phyloP scores from a whole-genome alignment of 2,329 filamentous ascomycete species.

The Curvularia eragrostidis region DNA sequence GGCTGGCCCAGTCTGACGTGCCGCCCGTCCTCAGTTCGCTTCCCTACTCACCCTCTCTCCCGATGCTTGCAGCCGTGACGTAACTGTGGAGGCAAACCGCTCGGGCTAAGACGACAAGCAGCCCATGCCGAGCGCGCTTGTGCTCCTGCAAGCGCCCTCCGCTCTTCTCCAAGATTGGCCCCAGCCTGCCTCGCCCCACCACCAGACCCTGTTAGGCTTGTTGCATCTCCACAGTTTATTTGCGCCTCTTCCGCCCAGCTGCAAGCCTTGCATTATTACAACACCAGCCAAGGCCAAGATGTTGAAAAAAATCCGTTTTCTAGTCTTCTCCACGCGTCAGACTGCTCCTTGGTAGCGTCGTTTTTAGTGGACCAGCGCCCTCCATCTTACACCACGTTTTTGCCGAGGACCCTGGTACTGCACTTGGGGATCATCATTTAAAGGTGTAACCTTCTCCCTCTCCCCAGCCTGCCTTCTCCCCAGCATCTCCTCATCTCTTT shows the following conservation, averaged over 20 bases:
- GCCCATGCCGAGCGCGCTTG: conserved; percentile 33
- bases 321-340: conserved; percentile 40
- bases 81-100: conserved; percentile 22
- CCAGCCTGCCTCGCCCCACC: conserved; percentile 30
- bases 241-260: conserved; percentile 34
- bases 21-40: conserved; percentile 1
- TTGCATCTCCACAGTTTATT: conserved; percentile 38
- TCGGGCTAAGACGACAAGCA: conserved; percentile 28
- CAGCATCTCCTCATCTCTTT: conserved; percentile 27
- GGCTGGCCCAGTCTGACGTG: conserved; percentile 3
- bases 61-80: conserved; percentile 27
- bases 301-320: conserved; percentile 36
- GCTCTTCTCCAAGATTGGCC: conserved; percentile 33
- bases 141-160: conserved; percentile 34
- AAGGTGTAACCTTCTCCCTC: conserved; percentile 25
- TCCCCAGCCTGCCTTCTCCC: conserved; percentile 27
- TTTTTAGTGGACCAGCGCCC: conserved; percentile 29
- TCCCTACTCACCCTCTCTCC: conserved; percentile 2
- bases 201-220: conserved; percentile 32
- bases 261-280: conserved; percentile 29
- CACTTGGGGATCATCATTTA: conserved; percentile 31
- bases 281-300: conserved; percentile 41
- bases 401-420: conserved; percentile 25
- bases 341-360: conserved; percentile 27
- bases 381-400: conserved; percentile 19